These are phyloP conservation scores for Andrographis paniculata DNA, from an alignment of 305 asterid genomes.

Conservation along the genomic window DNA sequence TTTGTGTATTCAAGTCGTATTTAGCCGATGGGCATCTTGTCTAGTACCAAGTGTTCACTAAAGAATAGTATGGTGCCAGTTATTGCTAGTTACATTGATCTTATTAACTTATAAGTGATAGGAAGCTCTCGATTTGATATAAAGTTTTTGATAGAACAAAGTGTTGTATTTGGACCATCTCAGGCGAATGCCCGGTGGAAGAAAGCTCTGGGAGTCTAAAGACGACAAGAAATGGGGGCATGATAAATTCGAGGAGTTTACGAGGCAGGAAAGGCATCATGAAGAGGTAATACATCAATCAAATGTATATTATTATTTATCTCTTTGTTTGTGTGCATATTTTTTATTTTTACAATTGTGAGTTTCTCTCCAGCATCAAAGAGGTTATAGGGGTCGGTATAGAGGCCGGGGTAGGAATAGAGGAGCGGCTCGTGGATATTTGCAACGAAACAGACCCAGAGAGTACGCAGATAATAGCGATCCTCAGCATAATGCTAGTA, in stretches of 20 bases:
- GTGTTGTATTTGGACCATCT: neutral
- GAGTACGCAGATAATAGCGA: constrained; percentile 29
- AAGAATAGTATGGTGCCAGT: too few species aligned
- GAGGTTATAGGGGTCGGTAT: constrained; percentile 60
- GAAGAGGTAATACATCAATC: constrained; percentile 47
- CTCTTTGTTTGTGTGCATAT: neutral
- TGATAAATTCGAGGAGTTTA: constrained; percentile 94
- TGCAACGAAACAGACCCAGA: constrained; percentile 49
- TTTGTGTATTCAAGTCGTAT: too few species aligned
- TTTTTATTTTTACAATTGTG: constrained; percentile 10
- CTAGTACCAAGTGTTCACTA: too few species aligned
- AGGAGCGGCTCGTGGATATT: constrained; percentile 50
- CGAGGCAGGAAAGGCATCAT: constrained; percentile 52
- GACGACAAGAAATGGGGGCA: constrained; percentile 99
- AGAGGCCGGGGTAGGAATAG: constrained; percentile 68
- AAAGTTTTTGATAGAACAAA: neutral
- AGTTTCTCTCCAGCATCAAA: constrained; percentile 55
- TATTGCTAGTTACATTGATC: too few species aligned
- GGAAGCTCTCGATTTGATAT: too few species aligned
- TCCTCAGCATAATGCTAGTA: constrained; percentile 39
- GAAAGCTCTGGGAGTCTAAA: constrained; percentile 85
- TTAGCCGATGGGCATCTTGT: too few species aligned
- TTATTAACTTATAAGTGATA: neutral
- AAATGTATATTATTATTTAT: constrained; percentile 8
- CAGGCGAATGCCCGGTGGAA: constrained; percentile 83